Conservation (phyloP, 495 filamentous ascomycete species). For the Penicillium dipodomyicola region DNA sequence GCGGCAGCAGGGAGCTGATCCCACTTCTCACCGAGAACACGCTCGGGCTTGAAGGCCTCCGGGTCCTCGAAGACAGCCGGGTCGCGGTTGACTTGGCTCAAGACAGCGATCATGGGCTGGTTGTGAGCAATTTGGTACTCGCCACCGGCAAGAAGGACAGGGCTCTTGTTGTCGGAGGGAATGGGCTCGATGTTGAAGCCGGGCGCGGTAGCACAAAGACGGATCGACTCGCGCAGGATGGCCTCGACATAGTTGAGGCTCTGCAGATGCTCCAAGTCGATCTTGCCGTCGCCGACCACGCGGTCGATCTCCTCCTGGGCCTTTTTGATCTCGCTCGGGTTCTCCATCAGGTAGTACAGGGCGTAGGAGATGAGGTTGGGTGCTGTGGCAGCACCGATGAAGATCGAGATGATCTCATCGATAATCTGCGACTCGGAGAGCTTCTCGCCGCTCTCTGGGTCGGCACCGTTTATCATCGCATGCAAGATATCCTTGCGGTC, state of each 20-base stretch:
- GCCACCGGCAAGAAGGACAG: slow-evolving; percentile 54
- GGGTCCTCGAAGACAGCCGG: slow-evolving; percentile 65
- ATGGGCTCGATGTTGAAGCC: slow-evolving; percentile 58
- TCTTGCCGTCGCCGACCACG: slow-evolving; percentile 32
- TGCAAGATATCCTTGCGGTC: slow-evolving; percentile 61
- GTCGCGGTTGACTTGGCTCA: slow-evolving; percentile 66
- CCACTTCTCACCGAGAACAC: slow-evolving; percentile 66
- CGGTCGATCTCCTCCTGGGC: slow-evolving; percentile 37
- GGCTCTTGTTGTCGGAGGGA: slow-evolving; percentile 52
- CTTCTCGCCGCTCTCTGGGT: slow-evolving; percentile 62
- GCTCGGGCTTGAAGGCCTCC: slow-evolving; percentile 62
- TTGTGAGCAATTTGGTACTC: slow-evolving; percentile 64
- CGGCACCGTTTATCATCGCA: slow-evolving; percentile 64
- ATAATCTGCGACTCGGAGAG: slow-evolving; percentile 58
- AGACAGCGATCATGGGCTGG: slow-evolving; percentile 60
- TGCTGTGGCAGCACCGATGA: slow-evolving; percentile 42
- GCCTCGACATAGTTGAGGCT: slow-evolving; percentile 64
- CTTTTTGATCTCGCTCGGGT: slow-evolving; percentile 27
- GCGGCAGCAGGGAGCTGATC: slow-evolving; percentile 55
- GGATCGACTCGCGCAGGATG: slow-evolving; percentile 69
- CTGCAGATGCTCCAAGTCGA: slow-evolving; percentile 56
- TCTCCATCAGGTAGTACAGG: slow-evolving; percentile 41
- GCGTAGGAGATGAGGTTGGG: slow-evolving; percentile 38
- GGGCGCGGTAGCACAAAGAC: slow-evolving; percentile 64
- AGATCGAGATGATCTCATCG: slow-evolving; percentile 56